Conservation (phyloP, 2,329 filamentous ascomycete genomes). For the Volutella citrinella region DNA sequence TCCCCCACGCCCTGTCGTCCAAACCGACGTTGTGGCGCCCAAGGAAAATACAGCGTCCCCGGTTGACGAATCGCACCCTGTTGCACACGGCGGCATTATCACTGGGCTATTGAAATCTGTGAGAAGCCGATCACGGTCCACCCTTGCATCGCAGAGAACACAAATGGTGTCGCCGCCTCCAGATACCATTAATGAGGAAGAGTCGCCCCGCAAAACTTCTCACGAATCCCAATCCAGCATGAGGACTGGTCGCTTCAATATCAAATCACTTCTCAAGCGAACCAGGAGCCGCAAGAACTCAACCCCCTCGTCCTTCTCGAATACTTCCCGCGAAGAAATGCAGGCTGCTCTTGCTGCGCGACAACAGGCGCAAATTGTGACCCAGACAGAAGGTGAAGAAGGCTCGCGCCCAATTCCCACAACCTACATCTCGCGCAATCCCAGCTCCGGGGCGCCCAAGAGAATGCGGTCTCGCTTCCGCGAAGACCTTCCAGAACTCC, state of each 20-base stretch:
- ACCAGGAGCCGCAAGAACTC: conserved; percentile 55
- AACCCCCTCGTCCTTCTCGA: conserved; percentile 78
- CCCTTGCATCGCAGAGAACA: conserved; percentile 39
- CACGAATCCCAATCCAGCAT: conserved; percentile 55
- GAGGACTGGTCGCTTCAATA: conserved; percentile 47
- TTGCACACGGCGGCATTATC: conserved; percentile 22
- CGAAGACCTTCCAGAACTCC: conserved; percentile 85
- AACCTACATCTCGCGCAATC: conserved; percentile 30
- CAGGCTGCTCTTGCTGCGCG: conserved; percentile 31
- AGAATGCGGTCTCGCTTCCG: conserved; percentile 88
- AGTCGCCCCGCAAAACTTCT: conserved; percentile 51
- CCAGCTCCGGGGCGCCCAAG: conserved; percentile 55
- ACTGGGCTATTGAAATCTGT: conserved; percentile 43
- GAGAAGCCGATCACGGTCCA: conserved; percentile 50
- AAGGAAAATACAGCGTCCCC: no score
- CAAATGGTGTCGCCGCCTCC: conserved; percentile 34
- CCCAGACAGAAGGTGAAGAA: conserved; percentile 32
- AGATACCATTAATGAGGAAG: conserved; percentile 45
- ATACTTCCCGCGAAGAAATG: conserved; percentile 88
- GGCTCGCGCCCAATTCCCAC: conserved; percentile 9
- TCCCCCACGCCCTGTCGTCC: no score
- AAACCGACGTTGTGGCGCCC: no score
- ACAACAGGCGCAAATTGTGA: conserved; percentile 32
- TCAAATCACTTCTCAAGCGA: conserved; percentile 73
- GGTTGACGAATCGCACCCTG: not conserved